phyloP scores from a whole-genome alignment of 2,329 filamentous ascomycete genomes.

The Hymenoscyphus fructigenus region DNA sequence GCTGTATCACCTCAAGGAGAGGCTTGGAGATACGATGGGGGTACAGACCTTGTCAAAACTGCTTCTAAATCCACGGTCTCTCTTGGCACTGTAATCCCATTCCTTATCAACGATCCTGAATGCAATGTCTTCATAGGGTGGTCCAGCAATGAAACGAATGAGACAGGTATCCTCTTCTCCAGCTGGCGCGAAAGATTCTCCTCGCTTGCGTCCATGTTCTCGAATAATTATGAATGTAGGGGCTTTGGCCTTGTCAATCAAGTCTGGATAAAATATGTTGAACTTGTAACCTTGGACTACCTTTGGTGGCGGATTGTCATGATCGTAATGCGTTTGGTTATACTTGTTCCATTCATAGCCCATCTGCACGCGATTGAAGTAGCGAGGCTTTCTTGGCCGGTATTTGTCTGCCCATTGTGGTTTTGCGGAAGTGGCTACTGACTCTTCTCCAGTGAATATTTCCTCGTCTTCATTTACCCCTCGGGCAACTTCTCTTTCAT shows the following conservation, averaged over 20 bases:
- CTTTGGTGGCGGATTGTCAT: conserved; percentile 95
- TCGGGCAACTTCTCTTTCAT: conserved; percentile 88
- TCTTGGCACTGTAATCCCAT: conserved; percentile 97
- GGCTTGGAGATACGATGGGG: neutral
- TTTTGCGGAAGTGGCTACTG: conserved; percentile 61
- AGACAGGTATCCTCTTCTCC: conserved; percentile 97
- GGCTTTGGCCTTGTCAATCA: conserved; percentile 91
- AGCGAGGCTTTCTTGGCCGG: conserved; percentile 85
- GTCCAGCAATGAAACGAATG: conserved; percentile 91
- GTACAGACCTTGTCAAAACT: conserved; percentile 92
- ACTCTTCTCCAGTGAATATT: conserved; percentile 88
- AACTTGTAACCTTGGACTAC: conserved; percentile 99
- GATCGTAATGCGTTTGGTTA: conserved; percentile 99
- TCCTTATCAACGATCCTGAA: conserved; percentile 98
- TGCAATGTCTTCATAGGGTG: conserved; percentile 94
- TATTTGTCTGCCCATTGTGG: conserved; percentile 84
- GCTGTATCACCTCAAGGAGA: neutral
- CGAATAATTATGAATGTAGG: conserved; percentile 95
- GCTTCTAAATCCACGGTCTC: conserved; percentile 90
- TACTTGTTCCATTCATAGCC: conserved; percentile 99
- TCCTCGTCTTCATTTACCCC: conserved; percentile 94
- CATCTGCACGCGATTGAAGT: conserved; percentile 98
- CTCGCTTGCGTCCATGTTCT: conserved; percentile 83
- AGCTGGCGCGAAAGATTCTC: conserved; percentile 88
- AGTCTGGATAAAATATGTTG: conserved; percentile 98